Base-by-base conservation (phyloP, 2,329 filamentous ascomycete genomes). In the Lecanicillium sp. region DNA sequence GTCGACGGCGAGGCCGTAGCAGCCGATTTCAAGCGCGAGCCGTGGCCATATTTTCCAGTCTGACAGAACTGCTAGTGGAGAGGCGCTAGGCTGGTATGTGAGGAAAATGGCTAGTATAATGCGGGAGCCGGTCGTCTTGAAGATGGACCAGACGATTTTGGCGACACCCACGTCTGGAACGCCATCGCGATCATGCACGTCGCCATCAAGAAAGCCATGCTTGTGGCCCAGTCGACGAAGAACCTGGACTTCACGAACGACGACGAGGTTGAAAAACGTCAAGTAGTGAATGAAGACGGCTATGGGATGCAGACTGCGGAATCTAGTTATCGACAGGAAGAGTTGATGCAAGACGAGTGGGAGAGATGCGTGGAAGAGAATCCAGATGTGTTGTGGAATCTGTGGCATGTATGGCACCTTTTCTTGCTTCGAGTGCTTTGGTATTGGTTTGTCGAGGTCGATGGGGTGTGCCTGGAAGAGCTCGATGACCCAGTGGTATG, bases 161-260 rank as follows among this genome's bases (percentile, higher is more conserved):
- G 17, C 32, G 5, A 59, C 56, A 9, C 52, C 55, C 4, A 51
- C 49, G 37, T 65, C 62, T 0, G 62, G 62, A 3, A 65, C 56
- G 4, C 58, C 54, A 38, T 65, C 62, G 25, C 62, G 57, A 18
- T 52, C 54, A 43, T 65, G 62, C 30, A 56, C 54, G 41, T 65
- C 61, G 5, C 62, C 62, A 40, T 65, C 62, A 3, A 65, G 51
- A 37, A 59, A 65, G 4, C 62, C 62, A 20, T 57, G 50, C 2
- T 40, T 35, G 19, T 63, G 59, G 3, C 60, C 60, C 2, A 65
- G 45, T 7, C 51, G 50, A 6, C 61, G 55, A 14, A 65, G 50
- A 7, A 53, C 50, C 19, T 57, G 53, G 4, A 63, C 43, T 33
- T 63, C 52, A 37, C 57, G 57, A 30, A 63, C 56, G 7, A 55